Base-by-base conservation (phyloP, 176 grass and related monocot species). In the Canna indica region DNA sequence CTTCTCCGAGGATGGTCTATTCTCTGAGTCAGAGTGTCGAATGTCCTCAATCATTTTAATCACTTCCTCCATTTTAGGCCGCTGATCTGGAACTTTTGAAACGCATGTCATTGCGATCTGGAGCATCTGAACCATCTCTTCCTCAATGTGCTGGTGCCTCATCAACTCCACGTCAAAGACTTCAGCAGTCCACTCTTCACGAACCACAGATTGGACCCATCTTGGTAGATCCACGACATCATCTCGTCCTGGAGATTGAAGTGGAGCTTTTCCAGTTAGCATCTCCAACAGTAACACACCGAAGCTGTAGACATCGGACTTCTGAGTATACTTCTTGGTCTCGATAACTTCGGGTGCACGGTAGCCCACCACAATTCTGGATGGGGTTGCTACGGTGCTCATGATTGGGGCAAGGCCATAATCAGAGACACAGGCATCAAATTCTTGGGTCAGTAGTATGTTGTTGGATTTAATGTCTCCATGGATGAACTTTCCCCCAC, bases 121-220 rank as follows among this genome's bases (percentile, higher is more conserved):
- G 69, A 99, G 89, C 90, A 93, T 85, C 82, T 85, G 86, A 9
- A 99, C 94, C 90, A 99, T 89, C 80, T 99, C 94, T 0, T 99
- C 94, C 76, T 99, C 94, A 1, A 99, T 81, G 64, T 90, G 87
- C 20, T 87, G 94, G 68, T 99, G 68, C 16, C 68, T 81, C 5
- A 93, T 1, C 82, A 99, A 67, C 68, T 99, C 94, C 27, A 84
- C 85, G 32, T 99, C 94, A 14, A 99, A 99, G 28, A 99, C 90
- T 82, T 99, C 94, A 0, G 94, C 90, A 0, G 94, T 99, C 94
- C 94, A 99, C 63, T 99, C 94, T 59, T 99, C 94, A 12, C 94
- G 87, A 26, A 99, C 94, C 56, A 99, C 94, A 0, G 89, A 93
- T 30, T 93, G 89, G 32, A 99, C 94, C 94, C 94, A 99, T 66